Evolutionary conservation across 176 grass and related monocot genomes (phyloP), one percentile per base, ranked within the genome.

Genomic region (Metroxylon sagu): DNA sequence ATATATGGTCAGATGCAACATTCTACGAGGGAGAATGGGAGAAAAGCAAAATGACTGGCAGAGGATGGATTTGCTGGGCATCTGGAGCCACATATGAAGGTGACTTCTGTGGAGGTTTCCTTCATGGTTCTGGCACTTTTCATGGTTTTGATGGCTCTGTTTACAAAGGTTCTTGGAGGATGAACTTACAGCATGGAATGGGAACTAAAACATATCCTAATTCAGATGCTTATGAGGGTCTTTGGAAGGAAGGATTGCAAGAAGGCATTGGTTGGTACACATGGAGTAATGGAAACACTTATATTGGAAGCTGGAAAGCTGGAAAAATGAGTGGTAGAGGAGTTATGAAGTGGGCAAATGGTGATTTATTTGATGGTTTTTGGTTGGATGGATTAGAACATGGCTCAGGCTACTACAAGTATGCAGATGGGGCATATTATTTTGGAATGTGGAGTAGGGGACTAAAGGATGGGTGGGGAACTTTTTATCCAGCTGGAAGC

Each of bases 391-490:
- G 87, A 54, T 65, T 88, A 31, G 77, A 86, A 74, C 78, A 98
- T 71, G 87, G 93, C 16, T 80, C 82, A 54, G 87, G 93, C 29
- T 83, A 80, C 58, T 98, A 83, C 64, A 86, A 85, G 59, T 92
- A 88, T 56, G 72, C 61, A 29, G 80, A 79, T 65, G 84, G 79
- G 50, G 72, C 81, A 65, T 77, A 68, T 74, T 98, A 98, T 72
- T 64, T 98, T 68, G 93, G 93, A 64, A 88, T 70, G 39, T 98
- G 93, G 93, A 89, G 86, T 61, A 85, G 76, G 52, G 93, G 93
- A 48, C 66, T 98, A 56, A 98, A 92, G 78, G 93, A 98, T 88
- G 93, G 93, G 2, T 81, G 76, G 55, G 93, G 93, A 64, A 76
- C 80, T 56, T 84, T 83, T 80, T 92, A 85, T 78, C 76, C 79